Conservation (phyloP, 345 rosid genomes). For the Salix exigua region DNA sequence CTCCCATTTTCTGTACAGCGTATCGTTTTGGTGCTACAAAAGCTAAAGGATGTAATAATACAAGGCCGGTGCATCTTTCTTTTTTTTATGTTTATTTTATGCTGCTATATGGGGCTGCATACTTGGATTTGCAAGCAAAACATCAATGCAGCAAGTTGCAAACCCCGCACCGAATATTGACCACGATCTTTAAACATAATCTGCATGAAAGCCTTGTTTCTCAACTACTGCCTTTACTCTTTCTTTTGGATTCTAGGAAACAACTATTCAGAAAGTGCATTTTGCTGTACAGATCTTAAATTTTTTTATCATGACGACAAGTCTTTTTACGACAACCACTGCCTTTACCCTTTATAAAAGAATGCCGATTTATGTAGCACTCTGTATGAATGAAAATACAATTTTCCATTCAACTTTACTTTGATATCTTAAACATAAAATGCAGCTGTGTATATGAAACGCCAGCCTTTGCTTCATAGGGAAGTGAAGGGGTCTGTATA, state of each 20-base stretch:
- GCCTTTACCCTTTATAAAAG: conserved; percentile 2
- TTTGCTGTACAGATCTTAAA: too few relatives aligned
- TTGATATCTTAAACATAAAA: conserved; percentile 1
- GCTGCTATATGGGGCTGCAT: neutral
- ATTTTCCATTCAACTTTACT: neutral
- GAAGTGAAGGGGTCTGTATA: conserved; percentile 12
- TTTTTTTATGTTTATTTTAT: too few relatives aligned
- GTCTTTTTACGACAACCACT: neutral
- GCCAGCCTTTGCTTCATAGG: conserved; percentile 9
- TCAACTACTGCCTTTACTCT: conserved; percentile 33
- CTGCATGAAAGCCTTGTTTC: conserved; percentile 38
- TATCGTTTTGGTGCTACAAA: neutral
- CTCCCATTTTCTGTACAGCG: neutral
- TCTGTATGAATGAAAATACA: neutral
- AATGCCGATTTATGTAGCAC: conserved; percentile 5
- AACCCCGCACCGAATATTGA: conserved; percentile 42
- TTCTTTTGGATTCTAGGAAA: too few relatives aligned
- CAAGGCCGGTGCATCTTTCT: neutral
- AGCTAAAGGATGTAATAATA: neutral
- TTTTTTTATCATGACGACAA: rapidly evolving
- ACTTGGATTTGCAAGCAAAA: neutral
- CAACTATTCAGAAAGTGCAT: too few relatives aligned
- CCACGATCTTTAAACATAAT: conserved; percentile 32
- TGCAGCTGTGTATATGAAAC: conserved; percentile 25
- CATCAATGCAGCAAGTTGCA: conserved; percentile 1